Evolutionary conservation across 2,329 filamentous ascomycete genomes (phyloP).

Genomic region (Trichoderma endophyticum): DNA sequence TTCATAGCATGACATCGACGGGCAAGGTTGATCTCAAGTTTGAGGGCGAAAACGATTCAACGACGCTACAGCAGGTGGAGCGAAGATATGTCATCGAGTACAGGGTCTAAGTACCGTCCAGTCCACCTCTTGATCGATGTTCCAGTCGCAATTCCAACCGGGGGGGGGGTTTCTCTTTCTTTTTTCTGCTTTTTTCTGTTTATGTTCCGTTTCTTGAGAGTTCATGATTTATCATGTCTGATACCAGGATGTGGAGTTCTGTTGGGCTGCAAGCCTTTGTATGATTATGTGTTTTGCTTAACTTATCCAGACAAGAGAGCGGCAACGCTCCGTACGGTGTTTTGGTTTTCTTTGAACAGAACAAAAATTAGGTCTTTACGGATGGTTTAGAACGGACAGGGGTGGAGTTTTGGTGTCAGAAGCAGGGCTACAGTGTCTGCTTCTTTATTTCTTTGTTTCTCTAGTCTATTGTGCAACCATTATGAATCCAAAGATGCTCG

Average conservation of each 20-base stretch:
- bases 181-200: neutral
- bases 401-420: neutral
- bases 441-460: neutral
- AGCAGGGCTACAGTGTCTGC: neutral
- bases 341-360: neutral
- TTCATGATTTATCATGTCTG: neutral
- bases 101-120: conserved; percentile 33
- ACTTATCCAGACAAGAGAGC: neutral
- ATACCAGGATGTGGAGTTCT: neutral
- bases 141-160: neutral
- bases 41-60: conserved; percentile 72
- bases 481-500: neutral
- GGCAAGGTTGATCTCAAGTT: conserved; percentile 66
- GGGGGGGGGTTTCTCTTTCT: neutral
- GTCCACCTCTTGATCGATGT: neutral
- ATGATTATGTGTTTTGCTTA: neutral
- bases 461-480: neutral
- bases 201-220: neutral
- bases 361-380: neutral
- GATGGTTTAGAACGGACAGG: neutral
- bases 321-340: conserved; percentile 12
- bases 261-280: neutral
- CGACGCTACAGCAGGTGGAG: conserved; percentile 72
- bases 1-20: conserved; percentile 63
- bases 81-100: conserved; percentile 75